Percentiles rank a stretch among this genome's conserved stretches.
Evolutionary conservation across 768 basidiomycete species (phyloP).

Genomic region (Podaxis sp.): DNA sequence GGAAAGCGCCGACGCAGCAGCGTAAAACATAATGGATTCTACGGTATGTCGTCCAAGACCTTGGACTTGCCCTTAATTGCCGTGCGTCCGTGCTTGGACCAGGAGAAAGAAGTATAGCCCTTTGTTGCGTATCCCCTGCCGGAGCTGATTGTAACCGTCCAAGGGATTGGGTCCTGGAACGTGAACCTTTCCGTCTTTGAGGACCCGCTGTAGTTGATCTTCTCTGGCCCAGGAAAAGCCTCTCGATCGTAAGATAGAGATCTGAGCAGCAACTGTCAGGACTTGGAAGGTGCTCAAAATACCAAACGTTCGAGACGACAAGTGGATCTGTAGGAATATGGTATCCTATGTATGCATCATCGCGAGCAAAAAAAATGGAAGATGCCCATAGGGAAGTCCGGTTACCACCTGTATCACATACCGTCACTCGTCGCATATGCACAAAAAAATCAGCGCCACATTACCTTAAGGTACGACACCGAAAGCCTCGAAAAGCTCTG

Average conservation of each 20-base stretch:
- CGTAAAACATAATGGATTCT: conserved; percentile 44
- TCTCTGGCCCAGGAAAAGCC: conserved; percentile 44
- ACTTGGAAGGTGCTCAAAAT: neutral
- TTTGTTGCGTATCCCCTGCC: conserved; percentile 42
- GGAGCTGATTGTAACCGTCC: conserved; percentile 52
- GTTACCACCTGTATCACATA: neutral
- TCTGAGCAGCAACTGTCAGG: conserved; percentile 1
- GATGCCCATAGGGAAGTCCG: conserved; percentile 5
- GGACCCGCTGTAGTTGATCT: conserved; percentile 51
- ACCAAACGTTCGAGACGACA: conserved; percentile 12
- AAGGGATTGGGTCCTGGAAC: conserved; percentile 37
- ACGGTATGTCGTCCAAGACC: conserved; percentile 54
- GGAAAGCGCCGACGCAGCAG: conserved; percentile 43
- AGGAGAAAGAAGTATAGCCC: neutral
- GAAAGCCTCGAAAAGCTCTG: too few species aligned
- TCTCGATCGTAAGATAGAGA: conserved; percentile 21
- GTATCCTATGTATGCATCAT: conserved; percentile 16
- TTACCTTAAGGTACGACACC: neutral
- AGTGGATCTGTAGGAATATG: conserved; percentile 15
- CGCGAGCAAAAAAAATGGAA: conserved; percentile 12
- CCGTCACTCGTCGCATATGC: neutral
- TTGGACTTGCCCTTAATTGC: conserved; percentile 49
- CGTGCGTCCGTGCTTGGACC: neutral
- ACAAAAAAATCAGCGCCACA: neutral
- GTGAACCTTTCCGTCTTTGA: conserved; percentile 33